Evolutionary conservation across 257 asterid species (phyloP).

Genomic region (Nicotiana knightiana): DNA sequence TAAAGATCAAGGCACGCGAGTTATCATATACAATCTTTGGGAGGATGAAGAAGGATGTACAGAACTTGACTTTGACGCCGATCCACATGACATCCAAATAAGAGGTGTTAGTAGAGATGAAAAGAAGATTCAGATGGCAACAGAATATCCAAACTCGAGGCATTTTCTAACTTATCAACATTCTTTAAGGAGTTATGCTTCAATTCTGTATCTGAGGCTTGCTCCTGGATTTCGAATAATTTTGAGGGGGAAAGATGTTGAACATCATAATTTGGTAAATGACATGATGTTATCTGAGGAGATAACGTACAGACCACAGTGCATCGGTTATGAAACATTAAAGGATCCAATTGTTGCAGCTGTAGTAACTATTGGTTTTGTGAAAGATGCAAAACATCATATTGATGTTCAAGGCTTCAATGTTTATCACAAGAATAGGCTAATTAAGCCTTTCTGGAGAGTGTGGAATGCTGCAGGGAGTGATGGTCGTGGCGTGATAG

Average conservation of each 20-base stretch:
- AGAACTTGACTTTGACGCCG: constrained; percentile 65
- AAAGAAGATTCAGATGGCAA: constrained; percentile 62
- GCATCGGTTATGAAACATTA: constrained; percentile 21
- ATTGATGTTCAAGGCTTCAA: constrained; percentile 88
- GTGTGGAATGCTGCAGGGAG: constrained; percentile 91
- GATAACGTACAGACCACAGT: constrained; percentile 43
- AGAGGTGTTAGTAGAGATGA: constrained; percentile 56
- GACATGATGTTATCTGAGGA: constrained; percentile 37
- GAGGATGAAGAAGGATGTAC: constrained; percentile 59
- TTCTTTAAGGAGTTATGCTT: constrained; percentile 71
- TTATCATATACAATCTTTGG: constrained; percentile 79
- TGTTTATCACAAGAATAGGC: constrained; percentile 77
- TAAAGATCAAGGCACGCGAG: constrained; percentile 65
- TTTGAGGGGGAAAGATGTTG: constrained; percentile 51
- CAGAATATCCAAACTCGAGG: constrained; percentile 38
- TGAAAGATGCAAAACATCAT: constrained; percentile 62
- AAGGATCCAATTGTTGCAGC: constrained; percentile 48
- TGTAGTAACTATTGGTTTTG: constrained; percentile 53
- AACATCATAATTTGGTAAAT: constrained; percentile 44
- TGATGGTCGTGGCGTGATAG: constrained; percentile 80
- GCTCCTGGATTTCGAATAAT: constrained; percentile 56
- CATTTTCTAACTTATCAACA: constrained; percentile 73
- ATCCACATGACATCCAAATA: constrained; percentile 67
- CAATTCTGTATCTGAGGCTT: constrained; percentile 54
- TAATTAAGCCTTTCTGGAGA: constrained; percentile 89